Percentiles rank a stretch among this genome's conserved stretches.
Evolutionary conservation across 768 basidiomycete species (phyloP).

Genomic region (Podaxis pistillaris): DNA sequence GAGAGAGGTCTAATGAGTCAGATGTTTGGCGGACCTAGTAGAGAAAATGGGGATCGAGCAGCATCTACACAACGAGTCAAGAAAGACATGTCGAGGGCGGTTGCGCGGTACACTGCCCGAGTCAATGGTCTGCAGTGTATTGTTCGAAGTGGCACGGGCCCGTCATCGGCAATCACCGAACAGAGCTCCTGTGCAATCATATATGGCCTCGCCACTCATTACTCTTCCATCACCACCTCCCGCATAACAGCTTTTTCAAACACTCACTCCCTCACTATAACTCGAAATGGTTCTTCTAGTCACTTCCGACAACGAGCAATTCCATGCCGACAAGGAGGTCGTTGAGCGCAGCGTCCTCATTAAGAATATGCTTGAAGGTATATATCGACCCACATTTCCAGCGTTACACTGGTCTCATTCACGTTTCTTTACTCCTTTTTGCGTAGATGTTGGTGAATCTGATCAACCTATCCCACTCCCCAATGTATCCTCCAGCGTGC

Average conservation of each 20-base stretch:
- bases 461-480: conserved; percentile 94
- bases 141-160: conserved; percentile 17
- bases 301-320: conserved; percentile 95
- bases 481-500: conserved; percentile 88
- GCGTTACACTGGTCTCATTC: conserved; percentile 13
- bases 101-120: conserved; percentile 14
- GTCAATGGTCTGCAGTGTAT: conserved; percentile 10
- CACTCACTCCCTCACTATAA: conserved; percentile 1
- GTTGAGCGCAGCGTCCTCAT: conserved; percentile 95
- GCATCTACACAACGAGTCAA: conserved; percentile 41
- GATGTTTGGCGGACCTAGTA: conserved; percentile 30
- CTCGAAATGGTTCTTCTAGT: conserved; percentile 76
- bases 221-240: conserved; percentile 20
- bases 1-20: not conserved
- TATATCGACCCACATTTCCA: conserved; percentile 30
- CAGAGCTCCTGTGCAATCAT: not conserved
- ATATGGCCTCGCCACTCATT: conserved; percentile 17
- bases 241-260: conserved; percentile 13
- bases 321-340: conserved; percentile 90
- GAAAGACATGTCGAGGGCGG: conserved; percentile 39
- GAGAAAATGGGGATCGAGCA: conserved; percentile 49
- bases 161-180: conserved; percentile 39
- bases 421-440: conserved; percentile 17
- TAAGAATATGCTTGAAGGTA: conserved; percentile 99
- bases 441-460: conserved; percentile 85